Evolutionary conservation across 2,329 filamentous ascomycete genomes (phyloP), one percentile per base, ranked within the genome.

Genomic region (Periglandula ipomoeae): DNA sequence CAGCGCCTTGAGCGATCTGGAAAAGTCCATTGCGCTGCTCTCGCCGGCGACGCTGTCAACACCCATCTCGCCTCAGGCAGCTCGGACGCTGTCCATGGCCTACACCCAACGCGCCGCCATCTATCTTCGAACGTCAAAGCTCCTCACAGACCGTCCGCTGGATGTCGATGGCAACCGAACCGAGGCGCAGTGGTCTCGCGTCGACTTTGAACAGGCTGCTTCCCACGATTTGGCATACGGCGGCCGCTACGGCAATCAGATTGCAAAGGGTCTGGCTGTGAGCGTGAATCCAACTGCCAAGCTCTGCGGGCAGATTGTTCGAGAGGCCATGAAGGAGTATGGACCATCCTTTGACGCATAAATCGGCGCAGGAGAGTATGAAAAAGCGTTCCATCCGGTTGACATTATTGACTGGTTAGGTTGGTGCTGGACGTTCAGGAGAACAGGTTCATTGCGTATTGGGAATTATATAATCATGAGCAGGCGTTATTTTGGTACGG

Each of bases 21-120:
- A 78, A 44, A 63, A 61, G 10, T 80, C 81, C 41, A 81, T 89
- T 45, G 57, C 60, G 3, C 70, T 85, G 43, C 73, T 81, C 34
- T 76, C 75, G 6, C 84, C 82, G 0, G 58, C 65, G 1, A 72
- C 69, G 0, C 61, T 72, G 2, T 68, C 68, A 22, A 66, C 72
- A 1, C 66, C 76, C 13, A 69, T 89, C 30, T 88, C 84, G 2
- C 73, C 79, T 6, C 76, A 81, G 46, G 77, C 80, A 26, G 81
- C 79, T 10, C 81, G 77, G 50, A 82, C 85, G 0, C 67, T 91
- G 8, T 79, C 82, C 2, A 79, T 82, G 55, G 81, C 84, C 4
- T 79, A 87, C 57, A 89, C 85, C 0, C 86, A 90, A 62, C 75
- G 84, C 44, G 85, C 78, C 3, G 79, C 80, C 30, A 66, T 85